A percentile compares a stretch with the other conserved stretches of the same genome.
phyloP scores from a whole-genome alignment of 305 asterid species.

The Andrographis paniculata region DNA sequence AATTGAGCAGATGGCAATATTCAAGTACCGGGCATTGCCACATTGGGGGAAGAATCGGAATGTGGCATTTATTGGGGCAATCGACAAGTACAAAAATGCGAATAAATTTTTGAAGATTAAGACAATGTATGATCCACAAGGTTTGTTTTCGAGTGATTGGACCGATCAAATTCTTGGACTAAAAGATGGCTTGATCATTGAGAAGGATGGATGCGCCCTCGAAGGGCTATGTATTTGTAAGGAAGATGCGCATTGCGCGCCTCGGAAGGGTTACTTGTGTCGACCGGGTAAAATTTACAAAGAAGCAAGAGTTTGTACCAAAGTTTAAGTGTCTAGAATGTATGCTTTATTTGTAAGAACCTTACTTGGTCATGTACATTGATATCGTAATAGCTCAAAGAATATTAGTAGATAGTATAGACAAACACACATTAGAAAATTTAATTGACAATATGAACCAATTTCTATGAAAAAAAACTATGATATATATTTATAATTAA shows the following conservation, averaged over 20 bases:
- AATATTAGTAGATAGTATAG: too few relatives aligned
- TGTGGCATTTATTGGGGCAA: constrained; percentile 37
- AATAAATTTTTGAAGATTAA: constrained; percentile 22
- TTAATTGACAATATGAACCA: too few relatives aligned
- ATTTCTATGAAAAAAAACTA: too few relatives aligned
- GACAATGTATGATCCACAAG: constrained; percentile 28
- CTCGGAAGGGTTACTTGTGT: constrained; percentile 34
- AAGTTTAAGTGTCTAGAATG: neutral
- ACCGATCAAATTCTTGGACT: constrained; percentile 43
- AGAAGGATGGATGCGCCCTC: constrained; percentile 40
- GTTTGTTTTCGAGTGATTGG: constrained; percentile 45
- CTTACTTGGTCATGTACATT: too few relatives aligned
- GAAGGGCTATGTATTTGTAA: constrained; percentile 50
- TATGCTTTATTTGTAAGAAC: too few relatives aligned
- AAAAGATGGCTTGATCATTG: constrained; percentile 22
- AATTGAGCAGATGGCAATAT: constrained; percentile 46
- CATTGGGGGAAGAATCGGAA: constrained; percentile 60
- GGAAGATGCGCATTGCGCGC: constrained; percentile 42
- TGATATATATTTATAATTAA: too few relatives aligned
- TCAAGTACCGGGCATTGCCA: constrained; percentile 39
- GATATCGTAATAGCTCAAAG: too few relatives aligned
- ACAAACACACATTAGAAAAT: too few relatives aligned
- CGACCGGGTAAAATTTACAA: constrained; percentile 28
- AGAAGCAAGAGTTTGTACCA: constrained; percentile 39
- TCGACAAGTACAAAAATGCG: constrained; percentile 24